Conservation (phyloP, 164 flowering plant genomes). For the Vitis labrusca region DNA sequence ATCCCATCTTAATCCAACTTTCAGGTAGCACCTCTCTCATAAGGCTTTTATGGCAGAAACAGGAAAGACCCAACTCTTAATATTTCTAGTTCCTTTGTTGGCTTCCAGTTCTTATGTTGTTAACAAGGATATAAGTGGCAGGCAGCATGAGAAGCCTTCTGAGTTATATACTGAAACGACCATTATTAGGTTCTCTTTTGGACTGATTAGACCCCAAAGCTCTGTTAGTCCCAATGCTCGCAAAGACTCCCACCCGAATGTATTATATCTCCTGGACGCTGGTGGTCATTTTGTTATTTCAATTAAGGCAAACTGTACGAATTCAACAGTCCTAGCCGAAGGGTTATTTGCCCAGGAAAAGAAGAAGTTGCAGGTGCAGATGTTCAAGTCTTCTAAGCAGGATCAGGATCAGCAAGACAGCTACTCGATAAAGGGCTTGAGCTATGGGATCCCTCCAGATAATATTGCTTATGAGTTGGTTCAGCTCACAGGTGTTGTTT, state of each 20-base stretch:
- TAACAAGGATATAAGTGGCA: constrained; percentile 2
- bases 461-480: constrained; percentile 28
- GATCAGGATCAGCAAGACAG: too few relatives aligned
- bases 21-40: constrained; percentile 31
- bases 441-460: constrained; percentile 21
- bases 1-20: constrained; percentile 32
- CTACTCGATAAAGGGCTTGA: too few relatives aligned
- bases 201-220: not conserved
- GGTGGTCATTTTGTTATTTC: constrained; percentile 16
- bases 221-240: constrained; percentile 6
- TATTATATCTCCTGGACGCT: constrained; percentile 10
- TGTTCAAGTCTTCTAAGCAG: too few relatives aligned
- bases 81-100: constrained; percentile 11
- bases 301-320: too few relatives aligned
- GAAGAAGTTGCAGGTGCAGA: too few relatives aligned
- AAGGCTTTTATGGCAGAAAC: constrained; percentile 7
- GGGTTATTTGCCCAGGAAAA: not conserved
- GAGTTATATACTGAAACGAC: not conserved
- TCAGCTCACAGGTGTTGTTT: constrained; percentile 27
- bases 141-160: constrained; percentile 8
- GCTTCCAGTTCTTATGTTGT: constrained; percentile 18
- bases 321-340: too few relatives aligned
- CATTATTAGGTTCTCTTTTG: constrained; percentile 2
- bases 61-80: constrained; percentile 25
- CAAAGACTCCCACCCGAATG: constrained; percentile 35